Base-by-base conservation (phyloP, 1,139 yeast species). In the Candida labiduridarum region DNA sequence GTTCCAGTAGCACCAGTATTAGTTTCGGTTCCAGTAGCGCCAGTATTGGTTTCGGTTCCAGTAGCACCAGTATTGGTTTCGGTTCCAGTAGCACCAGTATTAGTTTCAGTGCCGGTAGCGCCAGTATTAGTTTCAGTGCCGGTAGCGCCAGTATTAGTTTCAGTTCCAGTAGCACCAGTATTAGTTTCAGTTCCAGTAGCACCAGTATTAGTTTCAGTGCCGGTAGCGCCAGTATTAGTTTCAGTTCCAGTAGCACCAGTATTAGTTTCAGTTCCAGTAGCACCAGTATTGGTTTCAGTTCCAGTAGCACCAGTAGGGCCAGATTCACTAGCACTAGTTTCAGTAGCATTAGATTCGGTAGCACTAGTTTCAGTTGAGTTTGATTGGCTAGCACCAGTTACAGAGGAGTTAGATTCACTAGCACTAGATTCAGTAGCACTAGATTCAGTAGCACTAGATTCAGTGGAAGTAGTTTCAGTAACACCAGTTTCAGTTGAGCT, bases 371-470 rank as follows among this genome's bases (percentile, higher is more conserved):
- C 33, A 9, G 29, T 44, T 19, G 41, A 35, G 6, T 15, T 27
- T 10, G 33, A 11, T 4, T 16, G 14, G 5, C n/a, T 22, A 27
- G 18, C 8, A 27, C 15, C 49, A 14, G 63, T 59, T 11, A 19
- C 27, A 19, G 41, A 19, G 3, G 12, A 25, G 19, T 15, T n/a
- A 38, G 27, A 19, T 19, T 19, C 15, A 12, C 4, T 16, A 9
- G 38, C 3, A 14, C 42, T 35, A n/a, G 52, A 29, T 60, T 30
- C 58, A 14, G 64, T 59, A 15, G 53, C 15, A 6, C 44, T 46
- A 9, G 52, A 46, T 31, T 49, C 38, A 15, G 38, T n/a, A 14
- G 38, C 31, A 38, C 46, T 40, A 8, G 53, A 36, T 11, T 48
- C 25, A 16, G 29, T 14, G n/a, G 30, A 19, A 25, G 41, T 46